Base-by-base conservation (phyloP, 495 filamentous ascomycete genomes). In the Xylaria sp. region DNA sequence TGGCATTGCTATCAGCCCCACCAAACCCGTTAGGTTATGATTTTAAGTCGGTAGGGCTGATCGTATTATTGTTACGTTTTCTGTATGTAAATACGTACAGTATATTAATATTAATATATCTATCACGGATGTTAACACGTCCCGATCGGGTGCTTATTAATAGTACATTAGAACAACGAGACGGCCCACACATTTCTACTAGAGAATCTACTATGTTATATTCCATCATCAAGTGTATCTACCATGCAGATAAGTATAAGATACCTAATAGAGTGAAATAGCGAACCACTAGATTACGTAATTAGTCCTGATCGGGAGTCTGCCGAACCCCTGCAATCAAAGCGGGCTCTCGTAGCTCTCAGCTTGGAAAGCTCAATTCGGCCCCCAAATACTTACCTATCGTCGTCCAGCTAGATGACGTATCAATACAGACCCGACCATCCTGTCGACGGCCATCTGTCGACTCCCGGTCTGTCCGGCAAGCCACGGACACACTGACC, bases 31-130 rank as follows among this genome's bases (percentile, higher is more conserved):
- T 8, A 37, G 7, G 57, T 1, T 2, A 6, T 37, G 17, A 59
- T 37, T 33, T n/a, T n/a, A 58, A 58, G 55, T 21, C 19, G 53
- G 57, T 59, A 59, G 57, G 57, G 57, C 57, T 59, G 57, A 59
- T 59, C 29, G 53, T 29, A 35, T 52, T 24, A 2, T 52, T 9
- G 21, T 52, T 19, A 2, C 48, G 9, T 52, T 52, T 12, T 24
- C 48, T 26, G 8, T 52, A 24, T 37, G n/a, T n/a, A n/a, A n/a
- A n/a, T n/a, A n/a, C n/a, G n/a, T n/a, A n/a, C n/a, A n/a, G n/a
- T n/a, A n/a, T n/a, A n/a, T n/a, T n/a, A n/a, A n/a, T 26, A 26
- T 52, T 26, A 52, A 52, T 17, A 0, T 52, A 7, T 2, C 21
- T 9, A 3, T 26, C 24, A 29, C 24, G 14, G 50, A 24, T 24